Percentiles rank a stretch among this genome's conserved stretches.
phyloP scores from a whole-genome alignment of 1,139 yeast species.

The Suhomyces bokatorum region DNA sequence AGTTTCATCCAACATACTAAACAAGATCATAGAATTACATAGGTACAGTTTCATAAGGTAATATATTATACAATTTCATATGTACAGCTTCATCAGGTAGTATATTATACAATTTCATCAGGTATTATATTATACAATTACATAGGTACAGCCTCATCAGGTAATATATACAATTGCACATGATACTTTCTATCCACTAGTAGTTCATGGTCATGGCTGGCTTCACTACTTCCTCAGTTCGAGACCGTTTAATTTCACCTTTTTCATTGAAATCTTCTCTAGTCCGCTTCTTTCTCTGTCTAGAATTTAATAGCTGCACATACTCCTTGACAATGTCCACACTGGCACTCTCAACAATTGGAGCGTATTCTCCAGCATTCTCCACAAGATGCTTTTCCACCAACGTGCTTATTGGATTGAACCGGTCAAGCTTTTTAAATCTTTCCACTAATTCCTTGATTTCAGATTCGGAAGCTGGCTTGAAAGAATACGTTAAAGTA shows the following conservation, averaged over 20 bases:
- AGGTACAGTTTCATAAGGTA: no score
- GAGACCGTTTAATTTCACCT: conserved; percentile 4
- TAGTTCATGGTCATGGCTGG: conserved; percentile 9
- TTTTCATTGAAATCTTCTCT: conserved; percentile 8
- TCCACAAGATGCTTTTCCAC: conserved; percentile 4
- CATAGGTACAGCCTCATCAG: no score
- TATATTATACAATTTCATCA: no score
- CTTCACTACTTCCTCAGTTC: conserved; percentile 3
- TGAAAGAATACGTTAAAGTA: not conserved
- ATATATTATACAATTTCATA: no score
- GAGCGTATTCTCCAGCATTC: not conserved
- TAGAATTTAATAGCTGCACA: conserved; percentile 8
- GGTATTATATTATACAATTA: no score
- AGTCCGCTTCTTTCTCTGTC: conserved; percentile 11
- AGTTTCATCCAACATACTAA: no score
- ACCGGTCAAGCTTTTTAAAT: conserved; percentile 7
- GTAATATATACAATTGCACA: not conserved
- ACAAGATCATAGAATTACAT: no score
- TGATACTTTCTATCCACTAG: not conserved
- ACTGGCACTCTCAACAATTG: not conserved
- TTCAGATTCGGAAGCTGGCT: not conserved
- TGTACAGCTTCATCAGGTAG: no score
- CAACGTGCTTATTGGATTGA: conserved; percentile 5
- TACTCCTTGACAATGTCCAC: conserved; percentile 8
- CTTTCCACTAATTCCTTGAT: not conserved